Evolutionary conservation across 768 basidiomycete genomes (phyloP).

Genomic region (Collybia sordida): DNA sequence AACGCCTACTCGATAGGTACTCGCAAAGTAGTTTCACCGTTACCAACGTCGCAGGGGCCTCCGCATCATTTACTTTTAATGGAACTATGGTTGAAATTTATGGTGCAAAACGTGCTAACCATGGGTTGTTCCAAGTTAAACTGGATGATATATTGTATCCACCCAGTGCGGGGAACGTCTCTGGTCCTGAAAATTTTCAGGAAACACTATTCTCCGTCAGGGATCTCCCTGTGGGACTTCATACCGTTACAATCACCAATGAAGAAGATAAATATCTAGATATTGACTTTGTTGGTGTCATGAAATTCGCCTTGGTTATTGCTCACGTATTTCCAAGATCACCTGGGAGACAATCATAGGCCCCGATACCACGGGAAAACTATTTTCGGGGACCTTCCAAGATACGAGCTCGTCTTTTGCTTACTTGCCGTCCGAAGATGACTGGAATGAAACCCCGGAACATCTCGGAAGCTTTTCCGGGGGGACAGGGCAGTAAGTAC

Average conservation of each 20-base stretch:
- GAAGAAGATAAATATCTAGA: slow-evolving; percentile 32
- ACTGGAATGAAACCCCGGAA: slow-evolving; percentile 33
- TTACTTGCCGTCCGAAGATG: slow-evolving; percentile 25
- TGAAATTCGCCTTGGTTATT: not conserved
- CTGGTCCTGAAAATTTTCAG: slow-evolving; percentile 35
- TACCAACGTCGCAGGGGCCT: slow-evolving; percentile 30
- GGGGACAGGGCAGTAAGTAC: slow-evolving; percentile 38
- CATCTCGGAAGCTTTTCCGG: slow-evolving; percentile 36
- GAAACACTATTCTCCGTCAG: slow-evolving; percentile 35
- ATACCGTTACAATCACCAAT: slow-evolving; percentile 37
- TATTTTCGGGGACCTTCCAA: slow-evolving; percentile 26
- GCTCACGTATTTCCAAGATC: slow-evolving; percentile 19
- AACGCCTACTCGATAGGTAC: slow-evolving; percentile 26
- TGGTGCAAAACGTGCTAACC: slow-evolving; percentile 47
- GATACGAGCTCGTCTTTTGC: slow-evolving; percentile 36
- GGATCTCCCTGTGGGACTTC: slow-evolving; percentile 29
- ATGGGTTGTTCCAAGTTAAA: slow-evolving; percentile 42
- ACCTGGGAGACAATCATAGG: slow-evolving; percentile 31
- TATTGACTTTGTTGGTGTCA: slow-evolving; percentile 44
- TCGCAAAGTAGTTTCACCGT: slow-evolving; percentile 38
- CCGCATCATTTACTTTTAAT: slow-evolving; percentile 42
- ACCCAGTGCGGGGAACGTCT: slow-evolving; percentile 24
- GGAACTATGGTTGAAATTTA: slow-evolving; percentile 51
- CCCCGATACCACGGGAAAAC: slow-evolving; percentile 14
- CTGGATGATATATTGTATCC: slow-evolving; percentile 35